Evolutionary conservation across 345 rosid genomes (phyloP), one percentile per base, ranked within the genome.

Genomic region (Ailanthus altissimus): DNA sequence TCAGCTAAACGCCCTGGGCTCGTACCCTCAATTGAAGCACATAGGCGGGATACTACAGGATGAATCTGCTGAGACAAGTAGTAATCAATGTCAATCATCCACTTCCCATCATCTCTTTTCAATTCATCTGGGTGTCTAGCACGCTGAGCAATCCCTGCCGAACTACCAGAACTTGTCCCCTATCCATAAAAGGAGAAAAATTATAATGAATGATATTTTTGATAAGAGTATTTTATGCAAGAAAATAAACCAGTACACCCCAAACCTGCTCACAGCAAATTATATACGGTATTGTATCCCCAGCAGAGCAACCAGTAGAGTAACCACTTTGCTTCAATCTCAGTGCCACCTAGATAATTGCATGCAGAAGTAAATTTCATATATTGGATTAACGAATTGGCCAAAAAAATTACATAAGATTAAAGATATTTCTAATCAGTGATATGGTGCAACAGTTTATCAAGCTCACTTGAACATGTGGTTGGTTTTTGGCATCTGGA

Each of bases 31-130:
- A 96, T 92, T 83, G 97, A 91, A 77, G 97, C 97, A 74, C 99
- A 93, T 26, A 96, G 76, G 58, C 99, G 93, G 40, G 99, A 91
- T 69, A 96, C 97, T 58, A 96, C 98, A 18, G 98, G 99, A 87
- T 92, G 99, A 86, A 96, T 96, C 92, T 96, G 99, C 80, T 96
- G 97, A 70, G 98, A 88, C 83, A 92, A 84, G 87, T 96, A 96
- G 85, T 96, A 96, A 61, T 96, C 98, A 80, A 92, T 91, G 83
- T 96, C 99, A 74, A 96, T 86, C 93, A 93, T 79, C 98, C 98
- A 93, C 76, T 88, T 90, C 54, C 92, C 97, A 7, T 87, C 93
- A 40, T 90, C 89, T 77, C 83, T 86, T 87, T 86, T 92, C 81
- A 93, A 80, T 85, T 96, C 99, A 73, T 96, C 95, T 40, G 99